A percentile compares a stretch with the other conserved stretches of the same genome.
These are phyloP conservation scores for Leccinum incarnatum DNA, from an alignment of 768 basidiomycete genomes.

Conservation along the genomic window DNA sequence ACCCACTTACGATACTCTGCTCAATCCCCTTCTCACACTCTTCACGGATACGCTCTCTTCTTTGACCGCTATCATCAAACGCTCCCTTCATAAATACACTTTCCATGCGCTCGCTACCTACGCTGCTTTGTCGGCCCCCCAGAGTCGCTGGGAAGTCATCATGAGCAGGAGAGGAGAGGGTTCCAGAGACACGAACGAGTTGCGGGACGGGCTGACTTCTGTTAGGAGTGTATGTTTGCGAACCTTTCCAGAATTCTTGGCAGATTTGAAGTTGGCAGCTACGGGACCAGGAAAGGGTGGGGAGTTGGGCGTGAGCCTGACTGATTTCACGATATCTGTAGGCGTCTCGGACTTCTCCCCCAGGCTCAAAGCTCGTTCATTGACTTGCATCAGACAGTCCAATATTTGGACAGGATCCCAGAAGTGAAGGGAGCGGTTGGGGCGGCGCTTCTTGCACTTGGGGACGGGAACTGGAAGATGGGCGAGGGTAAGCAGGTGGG, in stretches of 20 bases:
- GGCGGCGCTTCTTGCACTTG: conserved; percentile 63
- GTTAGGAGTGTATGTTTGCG: conserved; percentile 69
- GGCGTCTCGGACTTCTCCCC: conserved; percentile 19
- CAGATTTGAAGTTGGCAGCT: conserved; percentile 69
- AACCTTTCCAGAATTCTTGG: conserved; percentile 82
- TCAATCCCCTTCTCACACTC: conserved; percentile 61
- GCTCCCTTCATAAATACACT: conserved; percentile 71
- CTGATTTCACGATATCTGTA: conserved; percentile 58
- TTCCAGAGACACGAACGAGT: conserved; percentile 56
- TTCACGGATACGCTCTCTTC: conserved; percentile 66
- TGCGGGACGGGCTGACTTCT: conserved; percentile 65
- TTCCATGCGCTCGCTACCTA: conserved; percentile 79
- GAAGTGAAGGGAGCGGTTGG: conserved; percentile 67
- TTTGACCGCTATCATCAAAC: conserved; percentile 66
- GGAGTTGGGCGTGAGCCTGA: conserved; percentile 62
- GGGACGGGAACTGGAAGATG: conserved; percentile 93
- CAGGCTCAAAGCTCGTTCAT: too few species aligned
- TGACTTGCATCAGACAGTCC: conserved; percentile 50
- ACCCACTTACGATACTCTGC: conserved; percentile 58
- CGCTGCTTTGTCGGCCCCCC: conserved; percentile 52
- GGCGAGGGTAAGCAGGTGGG: conserved; percentile 73
- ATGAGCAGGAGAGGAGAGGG: conserved; percentile 49
- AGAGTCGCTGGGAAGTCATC: conserved; percentile 66
- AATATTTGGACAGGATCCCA: conserved; percentile 68
- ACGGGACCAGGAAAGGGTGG: conserved; percentile 46